Percentiles rank a stretch among this genome's conserved stretches.
These are phyloP conservation scores for Dendrobium nobile DNA, from an alignment of 106 monocot species.

Conservation along the genomic window DNA sequence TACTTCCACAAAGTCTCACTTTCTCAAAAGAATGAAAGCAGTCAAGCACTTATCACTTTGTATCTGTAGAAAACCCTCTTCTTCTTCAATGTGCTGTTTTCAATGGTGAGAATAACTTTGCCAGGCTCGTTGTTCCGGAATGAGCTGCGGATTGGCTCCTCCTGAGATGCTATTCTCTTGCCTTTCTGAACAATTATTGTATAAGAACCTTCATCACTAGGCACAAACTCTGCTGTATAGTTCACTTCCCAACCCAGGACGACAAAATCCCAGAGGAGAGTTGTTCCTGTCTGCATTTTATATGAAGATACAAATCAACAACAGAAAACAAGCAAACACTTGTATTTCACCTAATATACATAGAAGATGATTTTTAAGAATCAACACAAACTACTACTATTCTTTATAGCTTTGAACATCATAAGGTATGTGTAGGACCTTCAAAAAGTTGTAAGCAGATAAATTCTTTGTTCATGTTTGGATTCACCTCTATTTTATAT, in stretches of 20 bases:
- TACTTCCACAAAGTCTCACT: not conserved
- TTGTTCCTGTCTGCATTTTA: slow-evolving; percentile 47
- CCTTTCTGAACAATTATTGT: slow-evolving; percentile 46
- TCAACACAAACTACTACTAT: too few species aligned
- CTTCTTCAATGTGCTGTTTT: slow-evolving; percentile 43
- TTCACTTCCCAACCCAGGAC: slow-evolving; percentile 69
- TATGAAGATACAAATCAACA: too few species aligned
- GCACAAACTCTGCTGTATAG: slow-evolving; percentile 65
- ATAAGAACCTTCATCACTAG: slow-evolving; percentile 66
- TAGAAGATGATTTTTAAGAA: too few species aligned
- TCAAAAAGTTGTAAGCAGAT: too few species aligned
- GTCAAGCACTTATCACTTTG: slow-evolving; percentile 23
- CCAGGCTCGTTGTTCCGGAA: slow-evolving; percentile 72
- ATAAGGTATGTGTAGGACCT: too few species aligned
- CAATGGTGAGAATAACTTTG: slow-evolving; percentile 46
- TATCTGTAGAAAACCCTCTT: slow-evolving; percentile 51
- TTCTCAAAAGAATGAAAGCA: not conserved
- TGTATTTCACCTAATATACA: too few species aligned
- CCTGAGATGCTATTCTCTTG: slow-evolving; percentile 44
- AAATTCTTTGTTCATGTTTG: too few species aligned
- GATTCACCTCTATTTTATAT: too few species aligned
- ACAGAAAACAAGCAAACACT: too few species aligned
- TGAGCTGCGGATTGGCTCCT: slow-evolving; percentile 45
- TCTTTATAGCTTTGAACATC: not conserved
- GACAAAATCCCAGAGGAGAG: slow-evolving; percentile 56